phyloP scores from a whole-genome alignment of 2,329 filamentous ascomycete genomes.

The Trichoderma arundinaceum region DNA sequence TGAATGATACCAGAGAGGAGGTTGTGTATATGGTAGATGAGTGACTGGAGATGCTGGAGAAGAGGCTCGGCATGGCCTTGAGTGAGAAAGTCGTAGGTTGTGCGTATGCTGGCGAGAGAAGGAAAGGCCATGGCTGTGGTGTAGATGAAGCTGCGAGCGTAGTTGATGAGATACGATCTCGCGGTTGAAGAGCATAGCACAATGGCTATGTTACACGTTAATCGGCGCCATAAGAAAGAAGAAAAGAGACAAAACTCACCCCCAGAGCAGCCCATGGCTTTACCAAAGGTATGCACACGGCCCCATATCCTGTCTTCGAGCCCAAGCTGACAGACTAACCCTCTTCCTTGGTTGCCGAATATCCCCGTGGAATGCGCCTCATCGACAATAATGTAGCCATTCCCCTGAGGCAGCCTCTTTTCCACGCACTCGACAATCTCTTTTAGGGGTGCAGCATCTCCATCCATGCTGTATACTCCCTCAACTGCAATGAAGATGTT shows the following conservation, averaged over 20 bases:
- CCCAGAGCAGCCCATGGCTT: slow-evolving; percentile 71
- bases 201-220: slow-evolving; percentile 45
- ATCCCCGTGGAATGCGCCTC: slow-evolving; percentile 72
- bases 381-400: slow-evolving; percentile 69
- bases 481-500: slow-evolving; percentile 74
- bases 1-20: slow-evolving; percentile 51
- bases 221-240: neutral
- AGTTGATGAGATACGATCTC: slow-evolving; percentile 73
- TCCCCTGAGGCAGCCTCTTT: slow-evolving; percentile 58
- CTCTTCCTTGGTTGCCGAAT: slow-evolving; percentile 60
- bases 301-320: slow-evolving; percentile 63
- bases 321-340: slow-evolving; percentile 62
- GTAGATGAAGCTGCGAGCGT: slow-evolving; percentile 76
- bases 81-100: slow-evolving; percentile 62
- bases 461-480: slow-evolving; percentile 83
- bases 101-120: slow-evolving; percentile 62
- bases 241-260: slow-evolving; percentile 55
- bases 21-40: slow-evolving; percentile 49
- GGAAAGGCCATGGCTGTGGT: slow-evolving; percentile 72
- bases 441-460: slow-evolving; percentile 69
- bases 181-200: slow-evolving; percentile 66
- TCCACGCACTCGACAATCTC: slow-evolving; percentile 66
- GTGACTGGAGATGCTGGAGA: slow-evolving; percentile 41
- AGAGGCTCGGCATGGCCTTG: slow-evolving; percentile 53
- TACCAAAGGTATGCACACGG: slow-evolving; percentile 69